Conservation (phyloP, 768 basidiomycete genomes). For the Russula griseocarnosa region DNA sequence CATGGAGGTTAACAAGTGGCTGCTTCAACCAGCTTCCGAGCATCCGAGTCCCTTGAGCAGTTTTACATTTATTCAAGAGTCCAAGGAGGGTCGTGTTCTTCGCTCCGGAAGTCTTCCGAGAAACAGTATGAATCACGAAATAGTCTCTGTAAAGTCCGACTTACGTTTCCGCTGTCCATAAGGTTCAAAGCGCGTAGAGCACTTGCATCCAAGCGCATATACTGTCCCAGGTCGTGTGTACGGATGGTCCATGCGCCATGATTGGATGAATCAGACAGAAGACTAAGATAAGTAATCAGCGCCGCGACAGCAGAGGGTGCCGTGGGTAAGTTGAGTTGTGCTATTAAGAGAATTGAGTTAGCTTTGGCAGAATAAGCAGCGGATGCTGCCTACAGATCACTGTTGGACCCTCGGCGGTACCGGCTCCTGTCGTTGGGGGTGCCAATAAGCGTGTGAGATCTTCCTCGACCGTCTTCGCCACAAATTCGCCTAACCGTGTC, state of each 20-base stretch:
- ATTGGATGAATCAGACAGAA: slow-evolving; percentile 73
- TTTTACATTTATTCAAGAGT: slow-evolving; percentile 92
- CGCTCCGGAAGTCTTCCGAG: slow-evolving; percentile 50
- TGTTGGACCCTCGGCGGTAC: slow-evolving; percentile 11
- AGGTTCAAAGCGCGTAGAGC: slow-evolving; percentile 87
- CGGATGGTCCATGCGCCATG: slow-evolving; percentile 75
- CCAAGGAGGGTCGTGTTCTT: slow-evolving; percentile 88
- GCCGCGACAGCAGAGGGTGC: slow-evolving; percentile 82
- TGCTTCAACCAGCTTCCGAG: slow-evolving; percentile 94
- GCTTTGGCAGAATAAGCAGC: not conserved
- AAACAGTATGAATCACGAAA: not conserved
- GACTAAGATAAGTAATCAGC: slow-evolving; percentile 73
- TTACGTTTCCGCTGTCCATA: slow-evolving; percentile 54
- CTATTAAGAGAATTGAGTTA: slow-evolving; percentile 38
- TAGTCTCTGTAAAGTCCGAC: slow-evolving; percentile 11
- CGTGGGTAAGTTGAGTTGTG: slow-evolving; percentile 68
- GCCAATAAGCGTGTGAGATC: slow-evolving; percentile 26
- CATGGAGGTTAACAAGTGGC: slow-evolving; percentile 88
- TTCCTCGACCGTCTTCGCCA: slow-evolving; percentile 26
- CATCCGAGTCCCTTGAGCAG: slow-evolving; percentile 85
- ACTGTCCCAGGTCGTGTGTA: slow-evolving; percentile 88
- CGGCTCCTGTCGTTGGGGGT: not conserved
- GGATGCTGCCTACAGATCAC: slow-evolving; percentile 16
- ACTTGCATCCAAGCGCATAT: slow-evolving; percentile 94
- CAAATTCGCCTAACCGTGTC: slow-evolving; percentile 70